Base-by-base conservation (phyloP, 306 rosid species). In the Cucurbita maxima region DNA sequence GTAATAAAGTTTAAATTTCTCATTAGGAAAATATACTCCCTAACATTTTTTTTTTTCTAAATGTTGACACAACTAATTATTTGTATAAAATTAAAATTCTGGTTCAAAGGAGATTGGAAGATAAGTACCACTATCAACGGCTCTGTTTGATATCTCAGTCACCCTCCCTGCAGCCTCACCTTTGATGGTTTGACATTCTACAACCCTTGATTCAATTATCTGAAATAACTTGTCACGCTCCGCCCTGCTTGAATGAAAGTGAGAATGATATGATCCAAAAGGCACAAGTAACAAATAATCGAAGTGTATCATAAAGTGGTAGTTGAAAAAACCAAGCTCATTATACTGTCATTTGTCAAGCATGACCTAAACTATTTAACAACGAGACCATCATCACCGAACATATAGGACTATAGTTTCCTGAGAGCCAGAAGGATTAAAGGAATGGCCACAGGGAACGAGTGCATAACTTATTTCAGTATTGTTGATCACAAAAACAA, bases 201-300 rank as follows among this genome's bases (percentile, higher is more conserved):
- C 82, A 15, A 89, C 89, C 85, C 99, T 91, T 54, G 97, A 88
- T 83, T 84, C 85, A 76, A 91, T 85, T 71, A 89, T 88, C 75
- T 82, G 84, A 40, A 85, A 76, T 81, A 95, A 81, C 64, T 78
- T 83, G 59, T 84, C 88, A 77, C 87, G 82, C 83, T 95, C 99
- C 74, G 87, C 97, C 97, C 99, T 95, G 91, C 76, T 81, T 83
- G 84, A 83, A 78, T 83, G 81, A 82, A 78, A 61, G 67, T 12
- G 34, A 73, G 19, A 80, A 50, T 77, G 63, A 50, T 50, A 50
- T 50, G 54, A 75, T 80, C 51, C 63, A 75, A 76, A 72, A 58
- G 73, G 19, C 9, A 15, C 37, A 13, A 8, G 71, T 13, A 63
- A 59, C 20, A 75, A 80, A 78, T 13, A 18, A 55, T 22, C 41